phyloP scores from a whole-genome alignment of 2,329 filamentous ascomycete species.

The Penicillium sp. region DNA sequence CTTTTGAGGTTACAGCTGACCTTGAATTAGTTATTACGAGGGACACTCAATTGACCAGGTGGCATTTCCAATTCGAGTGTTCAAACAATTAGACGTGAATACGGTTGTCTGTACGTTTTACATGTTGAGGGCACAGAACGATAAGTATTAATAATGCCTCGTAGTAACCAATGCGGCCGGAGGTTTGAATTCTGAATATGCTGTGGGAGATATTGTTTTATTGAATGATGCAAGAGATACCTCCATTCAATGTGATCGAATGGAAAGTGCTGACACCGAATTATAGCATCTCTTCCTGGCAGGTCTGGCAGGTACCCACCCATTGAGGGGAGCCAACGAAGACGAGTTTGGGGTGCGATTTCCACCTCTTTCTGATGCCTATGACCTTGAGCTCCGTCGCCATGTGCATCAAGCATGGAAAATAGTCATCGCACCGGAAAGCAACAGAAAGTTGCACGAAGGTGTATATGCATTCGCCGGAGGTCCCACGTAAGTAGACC shows the following conservation, averaged over 20 bases:
- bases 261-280: constrained; percentile 11
- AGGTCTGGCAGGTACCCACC: constrained; percentile 61
- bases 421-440: constrained; percentile 47
- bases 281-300: constrained; percentile 62
- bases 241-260: background rate
- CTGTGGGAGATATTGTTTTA: constrained; percentile 64
- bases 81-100: constrained; percentile 61
- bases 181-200: constrained; percentile 62
- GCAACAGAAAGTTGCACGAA: constrained; percentile 57
- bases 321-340: constrained; percentile 61
- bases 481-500: constrained; percentile 56
- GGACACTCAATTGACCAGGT: constrained; percentile 62
- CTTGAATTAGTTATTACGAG: constrained; percentile 60
- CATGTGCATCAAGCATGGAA: constrained; percentile 59
- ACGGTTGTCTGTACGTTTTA: constrained; percentile 54
- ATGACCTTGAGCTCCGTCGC: constrained; percentile 61
- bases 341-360: constrained; percentile 64
- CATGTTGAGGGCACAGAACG: background rate
- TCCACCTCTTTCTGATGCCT: constrained; percentile 64
- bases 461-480: constrained; percentile 66
- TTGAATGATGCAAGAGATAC: constrained; percentile 58
- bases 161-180: constrained; percentile 67
- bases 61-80: constrained; percentile 64
- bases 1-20: constrained; percentile 7
- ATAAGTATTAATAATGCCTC: constrained; percentile 6